A percentile compares a stretch with the other conserved stretches of the same genome.
phyloP scores from a whole-genome alignment of 148 eudicot species.

The Spergularia marina region DNA sequence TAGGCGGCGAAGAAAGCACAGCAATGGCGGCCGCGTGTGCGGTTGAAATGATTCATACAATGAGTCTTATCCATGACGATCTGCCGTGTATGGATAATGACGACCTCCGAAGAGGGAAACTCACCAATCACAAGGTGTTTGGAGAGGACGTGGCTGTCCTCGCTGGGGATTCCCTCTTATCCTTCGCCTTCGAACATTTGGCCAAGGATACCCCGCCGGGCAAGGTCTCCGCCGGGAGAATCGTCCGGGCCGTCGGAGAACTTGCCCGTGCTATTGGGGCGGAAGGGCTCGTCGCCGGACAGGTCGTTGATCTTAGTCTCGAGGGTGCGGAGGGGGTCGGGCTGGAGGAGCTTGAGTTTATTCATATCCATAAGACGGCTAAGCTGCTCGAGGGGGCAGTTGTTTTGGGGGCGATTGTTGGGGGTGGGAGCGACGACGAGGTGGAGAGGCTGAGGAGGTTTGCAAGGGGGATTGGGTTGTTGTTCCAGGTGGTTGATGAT shows the following conservation, averaged over 20 bases:
- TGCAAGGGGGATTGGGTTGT: conserved; percentile 57
- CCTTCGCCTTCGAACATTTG: conserved; percentile 56
- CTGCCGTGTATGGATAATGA: conserved; percentile 81
- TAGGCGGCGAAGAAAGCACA: conserved; percentile 46
- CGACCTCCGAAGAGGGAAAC: conserved; percentile 65
- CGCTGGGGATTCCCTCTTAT: conserved; percentile 59
- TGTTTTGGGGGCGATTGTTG: conserved; percentile 59
- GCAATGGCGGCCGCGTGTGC: conserved; percentile 75
- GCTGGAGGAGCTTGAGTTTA: conserved; percentile 50
- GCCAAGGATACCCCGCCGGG: conserved; percentile 34
- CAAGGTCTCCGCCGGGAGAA: conserved; percentile 24
- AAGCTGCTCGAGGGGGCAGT: conserved; percentile 57
- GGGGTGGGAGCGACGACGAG: conserved; percentile 56
- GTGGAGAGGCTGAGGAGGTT: conserved; percentile 53
- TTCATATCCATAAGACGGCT: conserved; percentile 67
- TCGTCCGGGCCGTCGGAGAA: conserved; percentile 45
- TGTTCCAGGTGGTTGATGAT: conserved; percentile 79
- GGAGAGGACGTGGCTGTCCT: conserved; percentile 67
- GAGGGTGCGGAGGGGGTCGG: conserved; percentile 43
- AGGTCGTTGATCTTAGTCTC: conserved; percentile 52
- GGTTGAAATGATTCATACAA: conserved; percentile 75
- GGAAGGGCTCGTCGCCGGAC: conserved; percentile 66
- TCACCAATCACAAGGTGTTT: conserved; percentile 60
- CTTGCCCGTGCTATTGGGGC: conserved; percentile 54
- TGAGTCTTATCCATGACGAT: conserved; percentile 70